phyloP scores from a whole-genome alignment of 2,329 filamentous ascomycete species.

The Xylaria digitata region DNA sequence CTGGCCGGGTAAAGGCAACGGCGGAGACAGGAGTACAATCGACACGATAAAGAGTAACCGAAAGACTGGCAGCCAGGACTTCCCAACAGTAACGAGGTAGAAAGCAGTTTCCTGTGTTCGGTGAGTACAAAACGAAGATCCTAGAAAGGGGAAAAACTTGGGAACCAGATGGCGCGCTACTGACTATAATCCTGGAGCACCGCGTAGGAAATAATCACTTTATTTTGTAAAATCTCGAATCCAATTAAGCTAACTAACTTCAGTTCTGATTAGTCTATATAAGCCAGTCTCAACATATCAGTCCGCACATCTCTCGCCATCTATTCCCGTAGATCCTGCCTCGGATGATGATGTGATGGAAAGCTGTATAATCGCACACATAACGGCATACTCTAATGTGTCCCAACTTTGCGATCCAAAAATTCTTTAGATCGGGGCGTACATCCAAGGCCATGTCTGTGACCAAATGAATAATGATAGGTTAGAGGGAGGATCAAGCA shows the following conservation, averaged over 20 bases:
- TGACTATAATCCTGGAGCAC: neutral
- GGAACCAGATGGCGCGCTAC: too few relatives aligned
- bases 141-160: neutral
- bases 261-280: neutral
- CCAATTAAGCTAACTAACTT: neutral
- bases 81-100: too few relatives aligned
- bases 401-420: neutral
- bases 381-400: neutral
- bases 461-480: neutral
- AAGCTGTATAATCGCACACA: too few relatives aligned
- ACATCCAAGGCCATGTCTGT: neutral
- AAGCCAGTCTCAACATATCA: neutral
- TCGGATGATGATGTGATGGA: neutral
- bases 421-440: neutral
- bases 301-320: neutral
- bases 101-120: too few relatives aligned
- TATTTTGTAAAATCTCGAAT: neutral
- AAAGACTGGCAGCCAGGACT: too few relatives aligned
- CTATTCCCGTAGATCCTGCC: neutral
- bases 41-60: too few relatives aligned
- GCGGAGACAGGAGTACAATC: too few relatives aligned
- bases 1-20: too few relatives aligned
- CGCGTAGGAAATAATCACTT: neutral
- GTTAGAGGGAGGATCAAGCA: neutral
- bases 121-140: neutral